These are phyloP conservation scores for Fusarium hostae DNA, from an alignment of 2,329 filamentous ascomycete genomes.

Conservation along the genomic window DNA sequence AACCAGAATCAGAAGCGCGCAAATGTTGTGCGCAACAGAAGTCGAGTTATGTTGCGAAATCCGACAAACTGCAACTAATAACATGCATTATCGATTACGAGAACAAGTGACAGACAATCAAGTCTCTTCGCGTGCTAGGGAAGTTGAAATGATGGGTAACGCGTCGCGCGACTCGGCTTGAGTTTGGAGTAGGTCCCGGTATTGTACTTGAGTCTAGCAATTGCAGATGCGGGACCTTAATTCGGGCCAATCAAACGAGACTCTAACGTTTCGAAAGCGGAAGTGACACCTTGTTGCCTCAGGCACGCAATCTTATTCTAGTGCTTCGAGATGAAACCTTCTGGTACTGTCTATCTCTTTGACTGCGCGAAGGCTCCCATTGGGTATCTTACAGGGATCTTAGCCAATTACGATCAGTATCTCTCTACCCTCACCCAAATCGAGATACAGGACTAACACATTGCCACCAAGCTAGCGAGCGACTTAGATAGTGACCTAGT, in stretches of 20 bases:
- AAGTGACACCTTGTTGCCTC: neutral
- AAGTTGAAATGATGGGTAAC: slow-evolving; percentile 36
- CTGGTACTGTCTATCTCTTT: neutral
- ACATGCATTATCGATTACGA: slow-evolving; percentile 20
- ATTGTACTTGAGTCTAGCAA: neutral
- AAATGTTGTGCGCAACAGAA: slow-evolving; percentile 1
- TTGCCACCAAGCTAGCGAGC: too few species aligned
- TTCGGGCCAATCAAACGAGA: neutral
- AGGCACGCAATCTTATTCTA: neutral
- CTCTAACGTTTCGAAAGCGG: neutral
- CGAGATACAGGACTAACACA: too few species aligned
- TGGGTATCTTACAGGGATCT: too few species aligned
- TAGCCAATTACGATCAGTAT: too few species aligned
- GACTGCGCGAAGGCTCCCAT: too few species aligned
- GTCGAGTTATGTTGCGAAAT: slow-evolving; percentile 15
- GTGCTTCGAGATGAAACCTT: neutral
- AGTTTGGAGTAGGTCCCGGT: slow-evolving; percentile 16
- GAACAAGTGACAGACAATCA: slow-evolving; percentile 7
- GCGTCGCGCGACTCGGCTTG: slow-evolving; percentile 42
- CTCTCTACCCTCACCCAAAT: too few species aligned
- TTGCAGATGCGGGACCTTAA: slow-evolving; percentile 10
- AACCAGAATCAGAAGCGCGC: neutral
- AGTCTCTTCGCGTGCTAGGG: slow-evolving; percentile 28
- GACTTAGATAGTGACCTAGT: too few species aligned
- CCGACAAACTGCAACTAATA: slow-evolving; percentile 3